Percentiles rank a stretch among this genome's conserved stretches.
These are phyloP conservation scores for Triticum timopheevii DNA, from an alignment of 176 grass and related monocot genomes.

Conservation along the genomic window DNA sequence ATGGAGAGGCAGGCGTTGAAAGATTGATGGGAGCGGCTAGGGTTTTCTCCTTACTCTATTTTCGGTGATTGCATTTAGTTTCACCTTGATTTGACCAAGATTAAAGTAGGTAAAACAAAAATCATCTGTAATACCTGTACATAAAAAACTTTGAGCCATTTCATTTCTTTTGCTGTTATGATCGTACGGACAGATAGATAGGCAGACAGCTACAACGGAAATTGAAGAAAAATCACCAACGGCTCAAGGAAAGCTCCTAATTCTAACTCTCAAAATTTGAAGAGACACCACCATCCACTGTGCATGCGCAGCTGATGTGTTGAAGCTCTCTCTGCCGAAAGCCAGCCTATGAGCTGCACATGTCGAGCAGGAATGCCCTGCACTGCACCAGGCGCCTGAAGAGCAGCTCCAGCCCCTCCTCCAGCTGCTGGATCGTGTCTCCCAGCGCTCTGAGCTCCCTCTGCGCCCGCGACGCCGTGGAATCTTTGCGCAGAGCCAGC, in stretches of 20 bases:
- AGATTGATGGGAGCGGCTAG: no score
- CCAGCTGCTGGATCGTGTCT: conserved; percentile 39
- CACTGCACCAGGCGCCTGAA: conserved; percentile 46
- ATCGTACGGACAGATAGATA: background rate
- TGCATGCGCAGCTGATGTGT: no score
- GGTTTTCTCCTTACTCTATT: no score
- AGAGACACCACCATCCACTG: background rate
- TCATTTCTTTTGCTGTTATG: background rate
- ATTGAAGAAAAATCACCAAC: background rate
- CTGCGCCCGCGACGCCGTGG: conserved; percentile 1
- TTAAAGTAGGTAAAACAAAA: background rate
- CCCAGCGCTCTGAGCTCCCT: conserved; percentile 33
- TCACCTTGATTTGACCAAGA: background rate
- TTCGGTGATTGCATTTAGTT: no score
- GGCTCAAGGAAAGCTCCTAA: background rate
- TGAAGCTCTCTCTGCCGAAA: background rate
- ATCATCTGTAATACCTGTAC: background rate
- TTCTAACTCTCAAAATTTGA: conserved; percentile 34
- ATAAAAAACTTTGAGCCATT: background rate
- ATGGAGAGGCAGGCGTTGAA: no score
- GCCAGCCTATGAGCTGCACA: conserved; percentile 26
- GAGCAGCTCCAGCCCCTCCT: conserved; percentile 44
- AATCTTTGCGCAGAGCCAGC: conserved; percentile 22
- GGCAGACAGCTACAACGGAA: background rate
- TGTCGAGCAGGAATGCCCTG: conserved; percentile 54